Percentiles rank a stretch among this genome's conserved stretches.
Evolutionary conservation across 768 basidiomycete species (phyloP).

Genomic region (Rhizopogon vinicolor): DNA sequence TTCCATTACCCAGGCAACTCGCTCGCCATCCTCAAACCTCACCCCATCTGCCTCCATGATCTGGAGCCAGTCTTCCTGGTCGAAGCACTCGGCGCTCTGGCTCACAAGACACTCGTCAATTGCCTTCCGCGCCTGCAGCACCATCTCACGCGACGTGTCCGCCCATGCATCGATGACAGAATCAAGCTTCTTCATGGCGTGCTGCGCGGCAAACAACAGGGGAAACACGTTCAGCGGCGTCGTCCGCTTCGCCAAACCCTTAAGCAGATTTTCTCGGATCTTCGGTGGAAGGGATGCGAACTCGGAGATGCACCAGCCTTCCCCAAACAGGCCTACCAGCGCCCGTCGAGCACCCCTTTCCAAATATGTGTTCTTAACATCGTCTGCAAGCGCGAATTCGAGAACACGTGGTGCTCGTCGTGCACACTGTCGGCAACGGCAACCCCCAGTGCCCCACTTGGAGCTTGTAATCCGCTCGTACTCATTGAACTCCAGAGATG

Average conservation of each 20-base stretch:
- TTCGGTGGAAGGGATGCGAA: conserved; percentile 68
- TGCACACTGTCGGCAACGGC: conserved; percentile 80
- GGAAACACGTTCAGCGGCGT: conserved; percentile 64
- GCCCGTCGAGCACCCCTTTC: conserved; percentile 70
- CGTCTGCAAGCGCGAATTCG: conserved; percentile 72
- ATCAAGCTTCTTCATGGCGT: conserved; percentile 51
- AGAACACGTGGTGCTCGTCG: conserved; percentile 78
- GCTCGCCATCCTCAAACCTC: conserved; percentile 72
- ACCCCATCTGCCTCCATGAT: conserved; percentile 72
- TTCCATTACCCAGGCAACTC: conserved; percentile 73
- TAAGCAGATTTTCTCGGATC: conserved; percentile 63
- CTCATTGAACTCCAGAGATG: conserved; percentile 72
- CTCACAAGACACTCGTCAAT: conserved; percentile 60
- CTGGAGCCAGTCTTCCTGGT: conserved; percentile 64
- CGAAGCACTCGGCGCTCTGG: conserved; percentile 63
- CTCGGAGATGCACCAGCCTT: conserved; percentile 83
- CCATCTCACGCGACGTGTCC: conserved; percentile 48
- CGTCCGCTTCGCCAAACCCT: conserved; percentile 67
- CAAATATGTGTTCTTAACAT: conserved; percentile 70
- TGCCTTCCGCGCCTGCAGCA: conserved; percentile 53
- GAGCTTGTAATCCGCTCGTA: conserved; percentile 72
- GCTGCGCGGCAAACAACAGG: conserved; percentile 62
- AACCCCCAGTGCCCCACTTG: conserved; percentile 81
- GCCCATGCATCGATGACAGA: conserved; percentile 51
- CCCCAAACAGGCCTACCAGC: conserved; percentile 80